Conservation (phyloP, 2,329 filamentous ascomycete species). For the Endocalyx cinctus region DNA sequence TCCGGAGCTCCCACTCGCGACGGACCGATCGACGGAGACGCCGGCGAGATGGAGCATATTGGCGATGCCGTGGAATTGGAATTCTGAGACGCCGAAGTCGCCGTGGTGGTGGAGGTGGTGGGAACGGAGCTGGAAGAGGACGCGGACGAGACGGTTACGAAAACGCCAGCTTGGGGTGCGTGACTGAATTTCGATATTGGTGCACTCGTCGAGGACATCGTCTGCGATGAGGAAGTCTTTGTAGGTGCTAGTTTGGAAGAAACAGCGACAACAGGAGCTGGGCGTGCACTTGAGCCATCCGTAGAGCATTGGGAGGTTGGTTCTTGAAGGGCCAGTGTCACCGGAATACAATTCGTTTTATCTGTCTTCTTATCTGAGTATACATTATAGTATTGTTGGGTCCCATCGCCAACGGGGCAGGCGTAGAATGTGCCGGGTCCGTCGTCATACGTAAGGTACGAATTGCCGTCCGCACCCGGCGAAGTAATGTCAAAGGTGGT, state of each 20-base stretch:
- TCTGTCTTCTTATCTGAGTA: constrained; percentile 18
- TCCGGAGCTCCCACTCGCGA: constrained; percentile 14
- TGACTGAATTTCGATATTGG: too few relatives aligned
- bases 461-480: constrained; percentile 9
- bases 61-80: constrained; percentile 7
- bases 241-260: constrained; percentile 2
- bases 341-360: constrained; percentile 15
- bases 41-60: constrained; percentile 15
- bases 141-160: background rate
- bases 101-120: background rate
- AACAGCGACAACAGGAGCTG: background rate
- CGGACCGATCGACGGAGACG: constrained; percentile 24
- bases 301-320: constrained; percentile 12
- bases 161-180: background rate
- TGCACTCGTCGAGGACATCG: too few relatives aligned
- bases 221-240: constrained; percentile 1
- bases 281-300: too few relatives aligned
- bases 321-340: constrained; percentile 17
- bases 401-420: constrained; percentile 16
- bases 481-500: constrained; percentile 19
- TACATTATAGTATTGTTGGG: constrained; percentile 17
- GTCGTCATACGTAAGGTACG: constrained; percentile 21
- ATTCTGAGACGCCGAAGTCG: background rate
- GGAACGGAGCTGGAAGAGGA: background rate
- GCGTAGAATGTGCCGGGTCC: constrained; percentile 19